Base-by-base conservation (phyloP, 2,329 filamentous ascomycete genomes). In the Epichloe aotearoae region DNA sequence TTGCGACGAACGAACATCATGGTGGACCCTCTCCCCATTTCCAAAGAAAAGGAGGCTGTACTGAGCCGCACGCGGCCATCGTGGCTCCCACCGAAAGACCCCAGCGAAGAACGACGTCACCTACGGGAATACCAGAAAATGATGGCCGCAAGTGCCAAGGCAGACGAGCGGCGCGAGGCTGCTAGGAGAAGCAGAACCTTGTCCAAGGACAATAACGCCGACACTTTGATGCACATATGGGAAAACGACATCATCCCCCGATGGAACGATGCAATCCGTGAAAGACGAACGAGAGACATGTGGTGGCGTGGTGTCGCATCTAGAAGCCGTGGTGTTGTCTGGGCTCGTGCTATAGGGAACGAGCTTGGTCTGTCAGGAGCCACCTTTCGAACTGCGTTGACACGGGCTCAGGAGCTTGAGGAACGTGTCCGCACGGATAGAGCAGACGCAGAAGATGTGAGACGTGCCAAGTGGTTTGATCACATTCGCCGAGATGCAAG, bases 81-180 rank as follows among this genome's bases (percentile, higher is more conserved):
- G 1, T 93, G 88, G 88, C 72, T 93, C 2, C 87, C 88, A 1
- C 87, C 87, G 1, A 93, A 93, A 68, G 83, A 93, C 57, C 90
- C 88, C 2, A 86, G 86, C 50, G 93, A 98, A 66, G 93, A 98
- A 69, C 86, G 80, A 64, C 84, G 83, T 57, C 93, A 98, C 66
- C 64, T 98, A 57, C 89, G 80, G 61, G 82, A 93, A 63, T 93
- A 90, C 62, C 83, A 90, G 67, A 82, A 77, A 64, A 90, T 93
- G 84, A 87, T 91, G 83, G 75, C 73, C 0, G 72, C 71, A 43
- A 82, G 79, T 57, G 65, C 72, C 48, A 78, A 80, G 59, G 75
- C 78, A 0, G 80, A 83, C 34, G 75, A 77, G 52, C 76, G 76
- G 59, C 78, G 70, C 56, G 79, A 83, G 57, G 73, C 72, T 0